Base-by-base conservation (phyloP, 2,329 filamentous ascomycete genomes). In the Leptodontidium sp. region DNA sequence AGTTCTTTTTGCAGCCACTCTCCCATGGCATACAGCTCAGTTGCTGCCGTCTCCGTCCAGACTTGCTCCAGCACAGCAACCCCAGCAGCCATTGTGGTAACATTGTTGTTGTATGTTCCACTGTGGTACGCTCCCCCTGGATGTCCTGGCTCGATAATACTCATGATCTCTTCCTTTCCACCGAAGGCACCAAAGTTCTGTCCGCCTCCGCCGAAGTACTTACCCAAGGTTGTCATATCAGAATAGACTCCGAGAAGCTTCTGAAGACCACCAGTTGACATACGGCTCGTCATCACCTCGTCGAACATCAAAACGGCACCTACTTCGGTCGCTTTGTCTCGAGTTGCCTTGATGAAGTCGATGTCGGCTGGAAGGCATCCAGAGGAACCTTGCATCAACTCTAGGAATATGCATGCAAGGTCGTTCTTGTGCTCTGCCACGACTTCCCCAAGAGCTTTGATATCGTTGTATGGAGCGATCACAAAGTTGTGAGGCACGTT, bases 91-190 rank as follows among this genome's bases (percentile, higher is more conserved):
- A 90, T 91, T 1, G 84, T 74, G 5, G 68, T 58, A n/a, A 70
- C 65, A 76, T 91, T 91, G 75, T 92, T 91, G 77, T 91, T 91
- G 77, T 89, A 91, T 0, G 89, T 91, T 1, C 89, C 88, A 0
- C 87, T 85, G 72, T 91, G 88, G 0, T 81, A 65, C 2, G 67
- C 75, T 17, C 88, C 79, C 0, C 78, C 76, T 1, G 76, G 79
- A 17, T 83, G 76, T 12, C 83, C 76, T 7, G 86, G 85, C 71
- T 87, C 85, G 72, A 86, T 90, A 2, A 85, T 75, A 0, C 78
- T 77, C 87, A 91, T 90, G 70, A 91, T 74, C 4, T 87, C 84
- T 35, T 75, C 74, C 24, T 82, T 81, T 0, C 90, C 90, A 0
- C 90, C 89, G 74, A 92, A 91, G 0, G 86, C 88, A 0, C 89